Evolutionary conservation across 306 rosid species (phyloP), one percentile per base, ranked within the genome.

Genomic region (Mucuna pruriens): DNA sequence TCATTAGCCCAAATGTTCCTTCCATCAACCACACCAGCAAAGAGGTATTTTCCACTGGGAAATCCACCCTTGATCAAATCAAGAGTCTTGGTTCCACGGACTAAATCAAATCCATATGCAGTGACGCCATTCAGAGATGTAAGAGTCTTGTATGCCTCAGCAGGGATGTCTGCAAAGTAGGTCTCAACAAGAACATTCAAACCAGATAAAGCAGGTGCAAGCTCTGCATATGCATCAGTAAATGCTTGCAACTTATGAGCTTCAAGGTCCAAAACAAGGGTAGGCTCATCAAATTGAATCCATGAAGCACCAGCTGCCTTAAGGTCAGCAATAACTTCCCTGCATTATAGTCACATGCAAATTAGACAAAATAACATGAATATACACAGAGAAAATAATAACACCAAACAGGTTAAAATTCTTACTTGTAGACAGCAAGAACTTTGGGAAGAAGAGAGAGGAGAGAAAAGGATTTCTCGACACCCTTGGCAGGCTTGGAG

Each of bases 1-100:
- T 94, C 96, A 57, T 92, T 94, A 42, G 98, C 98, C 98, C 98
- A 94, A 61, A 94, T 94, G 89, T 92, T 94, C 87, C 98, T 92
- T 83, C 98, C 98, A 90, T 94, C 98, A 81, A 94, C 98, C 36
- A 94, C 84, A 51, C 98, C 98, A 78, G 97, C 98, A 85, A 90
- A 94, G 82, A 94, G 93, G 86, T 76, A 88, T 78, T 90, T 94
- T 19, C 86, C 92, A 64, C 88, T 82, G 23, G 98, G 98, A 70
- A 94, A 94, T 51, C 83, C 92, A 62, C 86, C 65, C 86, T 89
- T 90, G 82, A 94, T 85, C 94, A 94, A 80, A 31, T 83, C 92
- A 82, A 92, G 75, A 71, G 98, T 88, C 79, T 86, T 78, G 11
- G 88, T 36, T 83, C 98, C 98, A 83, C 98, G 97, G 80, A 94